Base-by-base conservation (phyloP, 352 stramenopile genomes). In the Globisporangium heterothallicum region DNA sequence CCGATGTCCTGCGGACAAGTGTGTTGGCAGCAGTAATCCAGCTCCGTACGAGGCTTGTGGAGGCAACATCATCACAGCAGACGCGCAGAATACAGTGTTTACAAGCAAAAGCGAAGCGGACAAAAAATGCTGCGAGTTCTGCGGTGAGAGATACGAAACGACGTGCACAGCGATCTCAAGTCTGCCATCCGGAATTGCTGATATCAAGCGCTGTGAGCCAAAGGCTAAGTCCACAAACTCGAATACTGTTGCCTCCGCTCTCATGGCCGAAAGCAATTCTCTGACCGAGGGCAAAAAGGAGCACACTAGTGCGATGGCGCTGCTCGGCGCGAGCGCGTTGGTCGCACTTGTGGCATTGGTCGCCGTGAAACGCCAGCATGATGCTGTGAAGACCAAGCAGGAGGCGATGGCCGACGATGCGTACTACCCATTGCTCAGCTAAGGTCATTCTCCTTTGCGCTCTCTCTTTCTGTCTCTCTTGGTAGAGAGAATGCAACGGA, bases 131-230 rank as follows among this genome's bases (percentile, higher is more conserved):
- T 88, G 77, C 56, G 59, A 86, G 22, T 65, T 56, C n/a, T 88
- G 77, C 36, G 16, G 24, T 0, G 24, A 43, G n/a, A 50, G 25
- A 7, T 45, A 13, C 61, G 48, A 26, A 35, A 62, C 66, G 10
- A 53, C 68, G 53, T 88, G 77, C 43, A 60, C 42, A 21, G 35
- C 68, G n/a, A 51, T 88, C n/a, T 49, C 82, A 5, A 43, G 65
- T 8, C 47, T 86, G 19, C 70, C 74, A 0, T 36, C 62, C 4
- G 49, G 35, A 2, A 16, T 58, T 6, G 18, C 68, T 5, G 69
- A 85, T 38, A 72, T 88, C 53, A 78, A 70, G 58, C 72, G 74
- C 14, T 86, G 72, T 18, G 74, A 74, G 19, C 74, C 73, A 42
- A 42, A n/a, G 41, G 24, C 18, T 2, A 49, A 57, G 30, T n/a